A percentile compares a stretch with the other conserved stretches of the same genome.
Evolutionary conservation across 1,284 basidiomycete species (phyloP).

Genomic region (Ceratobasidium sp.): DNA sequence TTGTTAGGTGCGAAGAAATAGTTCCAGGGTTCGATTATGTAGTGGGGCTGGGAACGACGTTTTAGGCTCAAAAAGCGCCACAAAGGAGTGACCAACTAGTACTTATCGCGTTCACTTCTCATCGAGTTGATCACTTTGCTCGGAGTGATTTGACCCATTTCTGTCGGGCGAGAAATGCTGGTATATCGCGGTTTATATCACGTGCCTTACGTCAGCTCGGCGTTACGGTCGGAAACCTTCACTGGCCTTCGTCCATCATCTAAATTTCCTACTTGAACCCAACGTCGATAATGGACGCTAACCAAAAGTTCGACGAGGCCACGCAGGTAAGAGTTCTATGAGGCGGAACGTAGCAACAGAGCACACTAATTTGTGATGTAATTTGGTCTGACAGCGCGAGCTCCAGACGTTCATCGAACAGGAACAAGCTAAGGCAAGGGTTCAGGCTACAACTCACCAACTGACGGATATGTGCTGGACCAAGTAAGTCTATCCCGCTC

Average conservation of each 20-base stretch:
- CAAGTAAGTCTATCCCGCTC: conserved; percentile 64
- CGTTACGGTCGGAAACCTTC: neutral
- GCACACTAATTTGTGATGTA: neutral
- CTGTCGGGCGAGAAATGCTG: neutral
- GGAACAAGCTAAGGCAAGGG: conserved; percentile 82
- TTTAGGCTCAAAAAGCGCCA: neutral
- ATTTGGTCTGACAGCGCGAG: conserved; percentile 69
- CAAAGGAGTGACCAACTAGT: conserved; percentile 3
- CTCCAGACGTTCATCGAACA: conserved; percentile 81
- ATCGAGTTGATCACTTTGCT: no score
- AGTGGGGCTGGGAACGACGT: neutral
- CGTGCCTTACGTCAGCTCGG: conserved; percentile 11
- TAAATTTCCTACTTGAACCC: neutral
- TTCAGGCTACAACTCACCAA: conserved; percentile 71
- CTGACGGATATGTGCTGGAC: conserved; percentile 86
- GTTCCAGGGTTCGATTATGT: neutral
- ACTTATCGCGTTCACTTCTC: no score
- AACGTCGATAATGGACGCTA: conserved; percentile 37
- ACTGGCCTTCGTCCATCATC: neutral
- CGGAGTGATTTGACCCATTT: neutral
- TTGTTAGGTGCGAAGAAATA: neutral
- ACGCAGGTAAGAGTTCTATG: conserved; percentile 62
- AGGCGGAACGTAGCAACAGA: conserved; percentile 1
- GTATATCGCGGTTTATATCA: neutral
- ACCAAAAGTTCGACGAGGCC: conserved; percentile 71